Conservation (phyloP, 768 basidiomycete species). For the Pisolithus orientalis region DNA sequence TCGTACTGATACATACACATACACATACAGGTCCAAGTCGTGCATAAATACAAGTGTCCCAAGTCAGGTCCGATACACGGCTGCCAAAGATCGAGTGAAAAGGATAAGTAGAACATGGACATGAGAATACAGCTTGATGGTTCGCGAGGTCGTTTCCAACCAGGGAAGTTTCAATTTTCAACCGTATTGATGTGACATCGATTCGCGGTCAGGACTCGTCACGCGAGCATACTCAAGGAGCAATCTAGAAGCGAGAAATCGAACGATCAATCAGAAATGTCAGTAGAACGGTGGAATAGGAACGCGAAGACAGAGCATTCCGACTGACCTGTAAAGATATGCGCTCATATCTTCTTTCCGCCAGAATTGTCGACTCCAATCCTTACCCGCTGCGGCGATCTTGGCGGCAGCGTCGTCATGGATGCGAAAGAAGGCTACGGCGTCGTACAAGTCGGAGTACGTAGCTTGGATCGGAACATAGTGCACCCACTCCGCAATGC, state of each 20-base stretch:
- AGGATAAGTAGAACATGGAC: too few species aligned
- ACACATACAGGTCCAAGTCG: too few species aligned
- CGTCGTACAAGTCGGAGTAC: conserved; percentile 63
- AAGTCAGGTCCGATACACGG: too few species aligned
- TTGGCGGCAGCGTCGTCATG: conserved; percentile 54
- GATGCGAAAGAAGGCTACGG: conserved; percentile 64
- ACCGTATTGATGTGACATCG: conserved; percentile 30
- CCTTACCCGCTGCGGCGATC: conserved; percentile 50
- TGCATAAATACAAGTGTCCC: too few species aligned
- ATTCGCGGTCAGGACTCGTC: conserved; percentile 39
- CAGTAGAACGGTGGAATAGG: not conserved
- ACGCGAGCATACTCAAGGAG: conserved; percentile 51
- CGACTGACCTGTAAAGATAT: conserved; percentile 49
- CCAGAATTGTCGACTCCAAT: conserved; percentile 57
- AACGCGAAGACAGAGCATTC: not conserved
- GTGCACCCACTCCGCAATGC: conserved; percentile 59
- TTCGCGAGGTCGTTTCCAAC: too few species aligned
- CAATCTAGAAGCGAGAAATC: conserved; percentile 27
- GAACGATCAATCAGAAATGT: not conserved
- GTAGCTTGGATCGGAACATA: conserved; percentile 67
- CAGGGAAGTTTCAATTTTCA: not conserved
- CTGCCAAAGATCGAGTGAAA: too few species aligned
- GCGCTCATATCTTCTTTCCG: conserved; percentile 53
- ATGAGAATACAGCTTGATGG: too few species aligned
- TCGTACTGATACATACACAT: too few species aligned